Percentiles rank a stretch among this genome's conserved stretches.
Evolutionary conservation across 257 asterid genomes (phyloP).

Genomic region (Verbascum thapsus): DNA sequence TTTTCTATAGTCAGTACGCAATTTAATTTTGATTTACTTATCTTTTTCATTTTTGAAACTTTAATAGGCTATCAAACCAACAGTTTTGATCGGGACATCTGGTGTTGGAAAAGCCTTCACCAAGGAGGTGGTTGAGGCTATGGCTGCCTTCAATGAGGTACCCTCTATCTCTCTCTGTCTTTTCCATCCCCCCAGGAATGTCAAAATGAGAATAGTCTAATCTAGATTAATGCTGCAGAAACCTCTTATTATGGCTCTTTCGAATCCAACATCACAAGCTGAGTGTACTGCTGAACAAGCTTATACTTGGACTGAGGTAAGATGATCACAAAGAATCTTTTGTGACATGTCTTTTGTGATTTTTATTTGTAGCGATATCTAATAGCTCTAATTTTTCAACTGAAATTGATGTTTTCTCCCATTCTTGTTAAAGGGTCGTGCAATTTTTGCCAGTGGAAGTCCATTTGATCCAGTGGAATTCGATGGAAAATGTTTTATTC

Average conservation of each 20-base stretch:
- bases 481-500: constrained; percentile 56
- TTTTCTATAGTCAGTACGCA: neutral
- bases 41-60: constrained; percentile 8
- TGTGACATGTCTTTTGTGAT: neutral
- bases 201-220: constrained; percentile 27
- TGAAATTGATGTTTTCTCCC: constrained; percentile 13
- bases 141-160: constrained; percentile 82
- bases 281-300: constrained; percentile 99
- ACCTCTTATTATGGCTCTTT: constrained; percentile 96
- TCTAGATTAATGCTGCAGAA: constrained; percentile 46
- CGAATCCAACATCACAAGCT: constrained; percentile 96
- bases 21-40: constrained; percentile 3
- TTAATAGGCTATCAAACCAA: constrained; percentile 80
- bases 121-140: constrained; percentile 81
- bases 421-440: constrained; percentile 66
- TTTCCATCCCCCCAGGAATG: neutral
- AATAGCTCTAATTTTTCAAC: neutral
- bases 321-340: constrained; percentile 18
- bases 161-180: constrained; percentile 20
- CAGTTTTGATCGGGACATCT: constrained; percentile 86
- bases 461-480: constrained; percentile 81
- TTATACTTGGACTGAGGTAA: constrained; percentile 85
- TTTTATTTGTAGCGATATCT: neutral
- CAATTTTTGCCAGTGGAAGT: constrained; percentile 88
- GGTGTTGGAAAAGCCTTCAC: constrained; percentile 89